phyloP scores from a whole-genome alignment of 768 basidiomycete species.

The Boletus vinaceobasis region DNA sequence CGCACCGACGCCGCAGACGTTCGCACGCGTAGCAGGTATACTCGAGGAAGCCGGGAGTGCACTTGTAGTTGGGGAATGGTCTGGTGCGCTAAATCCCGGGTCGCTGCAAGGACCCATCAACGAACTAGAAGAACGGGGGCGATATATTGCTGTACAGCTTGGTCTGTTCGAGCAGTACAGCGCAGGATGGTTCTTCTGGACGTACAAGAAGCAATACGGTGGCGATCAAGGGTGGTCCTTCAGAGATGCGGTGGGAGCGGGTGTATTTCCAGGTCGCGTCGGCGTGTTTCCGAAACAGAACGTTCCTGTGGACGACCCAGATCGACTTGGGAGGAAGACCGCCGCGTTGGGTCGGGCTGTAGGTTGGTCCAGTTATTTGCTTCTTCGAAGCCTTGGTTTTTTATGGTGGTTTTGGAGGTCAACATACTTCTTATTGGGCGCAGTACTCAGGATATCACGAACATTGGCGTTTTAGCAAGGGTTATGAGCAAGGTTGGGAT shows the following conservation, averaged over 20 bases:
- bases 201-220: slow-evolving; percentile 63
- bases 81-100: slow-evolving; percentile 66
- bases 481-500: slow-evolving; percentile 70
- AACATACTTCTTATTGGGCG: slow-evolving; percentile 41
- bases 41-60: slow-evolving; percentile 43
- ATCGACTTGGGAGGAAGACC: slow-evolving; percentile 28
- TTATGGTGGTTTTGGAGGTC: slow-evolving; percentile 27
- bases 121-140: slow-evolving; percentile 40
- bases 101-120: slow-evolving; percentile 49
- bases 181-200: slow-evolving; percentile 84
- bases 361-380: slow-evolving; percentile 22
- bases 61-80: slow-evolving; percentile 77
- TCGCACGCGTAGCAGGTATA: slow-evolving; percentile 36
- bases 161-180: slow-evolving; percentile 59
- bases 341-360: slow-evolving; percentile 30
- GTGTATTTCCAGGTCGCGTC: slow-evolving; percentile 56
- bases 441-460: slow-evolving; percentile 56
- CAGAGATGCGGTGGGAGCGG: slow-evolving; percentile 57
- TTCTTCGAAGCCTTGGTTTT: slow-evolving; percentile 16
- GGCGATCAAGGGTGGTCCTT: slow-evolving; percentile 78
- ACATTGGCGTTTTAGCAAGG: slow-evolving; percentile 64
- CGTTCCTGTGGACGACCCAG: slow-evolving; percentile 14
- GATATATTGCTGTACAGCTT: slow-evolving; percentile 62
- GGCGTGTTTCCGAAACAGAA: slow-evolving; percentile 37
- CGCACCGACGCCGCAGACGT: slow-evolving; percentile 38